Evolutionary conservation across 257 asterid genomes (phyloP), one percentile per base, ranked within the genome.

Genomic region (Fraxinus excelsior): DNA sequence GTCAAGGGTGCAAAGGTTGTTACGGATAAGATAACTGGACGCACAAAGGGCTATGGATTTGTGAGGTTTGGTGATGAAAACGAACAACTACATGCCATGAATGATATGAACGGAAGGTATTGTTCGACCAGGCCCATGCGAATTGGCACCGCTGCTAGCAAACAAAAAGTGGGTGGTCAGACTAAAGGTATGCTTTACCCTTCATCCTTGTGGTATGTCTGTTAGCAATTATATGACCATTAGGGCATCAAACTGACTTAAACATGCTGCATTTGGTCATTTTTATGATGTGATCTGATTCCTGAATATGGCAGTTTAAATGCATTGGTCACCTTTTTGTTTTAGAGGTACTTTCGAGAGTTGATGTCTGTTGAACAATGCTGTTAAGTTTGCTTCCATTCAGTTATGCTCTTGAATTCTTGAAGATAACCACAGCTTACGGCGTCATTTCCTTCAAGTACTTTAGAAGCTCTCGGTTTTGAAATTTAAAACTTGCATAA

Each of bases 91-190:
- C 97, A 88, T 35, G 97, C 98, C 73, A 88, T 92, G 97, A 83
- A 87, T 66, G 98, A 94, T 90, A 94, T 94, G 98, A 94, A 92
- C 85, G 98, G 98, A 21, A 90, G 80, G 82, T 90, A 86, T 80
- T 91, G 96, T 82, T 94, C 98, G 32, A 91, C 93, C 19, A 94
- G 98, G 86, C 95, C 96, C 35, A 94, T 94, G 98, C 88, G 98
- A 58, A 84, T 92, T 80, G 98, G 98, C 70, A 94, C 91, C 13
- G 98, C 98, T 77, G 92, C 98, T 72, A 94, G 87, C 89, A 94
- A 94, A 84, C 96, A 92, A 78, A 85, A 84, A 75, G 42, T 83
- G 37, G 88, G 87, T 73, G 87, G 88, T 71, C 96, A 91, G 90
- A 86, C 87, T 23, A 90, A 83, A 81, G 97, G 97, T 92, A 86